phyloP scores from a whole-genome alignment of 805 yeast species.

The Metschnikowia similis region DNA sequence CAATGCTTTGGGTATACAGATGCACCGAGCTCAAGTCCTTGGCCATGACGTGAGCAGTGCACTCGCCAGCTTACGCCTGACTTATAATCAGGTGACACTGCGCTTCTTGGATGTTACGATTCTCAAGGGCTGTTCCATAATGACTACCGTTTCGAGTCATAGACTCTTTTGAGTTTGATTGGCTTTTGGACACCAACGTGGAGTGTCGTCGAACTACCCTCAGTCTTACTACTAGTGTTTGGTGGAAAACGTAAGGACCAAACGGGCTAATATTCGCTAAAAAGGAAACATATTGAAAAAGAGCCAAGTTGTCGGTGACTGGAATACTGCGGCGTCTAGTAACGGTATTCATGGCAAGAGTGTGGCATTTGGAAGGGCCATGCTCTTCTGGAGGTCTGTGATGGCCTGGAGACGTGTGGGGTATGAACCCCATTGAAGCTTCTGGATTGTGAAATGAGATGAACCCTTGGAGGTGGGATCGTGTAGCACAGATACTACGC shows the following conservation, averaged over 20 bases:
- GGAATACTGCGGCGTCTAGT: neutral
- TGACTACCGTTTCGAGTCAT: too few relatives aligned
- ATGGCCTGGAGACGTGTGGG: neutral
- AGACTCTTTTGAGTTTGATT: neutral
- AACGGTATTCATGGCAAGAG: neutral
- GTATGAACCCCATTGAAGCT: neutral
- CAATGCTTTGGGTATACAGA: neutral
- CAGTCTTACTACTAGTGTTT: neutral
- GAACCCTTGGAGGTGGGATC: constrained; percentile 2
- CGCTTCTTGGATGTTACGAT: neutral
- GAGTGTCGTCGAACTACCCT: too few relatives aligned
- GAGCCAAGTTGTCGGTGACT: neutral
- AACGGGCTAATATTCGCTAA: neutral
- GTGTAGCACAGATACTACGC: too few relatives aligned
- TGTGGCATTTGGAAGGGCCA: too few relatives aligned
- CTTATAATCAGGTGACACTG: neutral
- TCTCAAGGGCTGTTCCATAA: too few relatives aligned
- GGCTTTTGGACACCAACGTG: too few relatives aligned
- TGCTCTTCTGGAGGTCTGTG: neutral
- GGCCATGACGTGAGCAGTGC: neutral
- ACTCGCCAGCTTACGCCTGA: neutral
- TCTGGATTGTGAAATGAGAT: neutral
- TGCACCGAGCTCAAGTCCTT: neutral
- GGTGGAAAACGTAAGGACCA: too few relatives aligned
- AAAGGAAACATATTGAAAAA: neutral